phyloP scores from a whole-genome alignment of 495 filamentous ascomycete species.

The Neurospora sp. region DNA sequence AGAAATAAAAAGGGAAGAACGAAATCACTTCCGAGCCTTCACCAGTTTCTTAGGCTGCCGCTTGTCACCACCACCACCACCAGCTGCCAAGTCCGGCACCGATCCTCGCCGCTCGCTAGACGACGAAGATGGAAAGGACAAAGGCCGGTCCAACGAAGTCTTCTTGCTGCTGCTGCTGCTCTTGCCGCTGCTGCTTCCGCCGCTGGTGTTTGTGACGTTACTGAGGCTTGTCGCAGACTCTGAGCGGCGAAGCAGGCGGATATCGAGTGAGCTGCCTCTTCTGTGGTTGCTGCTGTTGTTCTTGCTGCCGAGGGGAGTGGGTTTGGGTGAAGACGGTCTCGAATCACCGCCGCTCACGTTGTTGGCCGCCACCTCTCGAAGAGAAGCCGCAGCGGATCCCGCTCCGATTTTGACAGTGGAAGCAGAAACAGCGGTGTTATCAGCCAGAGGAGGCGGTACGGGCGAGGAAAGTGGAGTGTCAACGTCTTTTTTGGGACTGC shows the following conservation, averaged over 20 bases:
- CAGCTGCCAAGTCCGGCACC: not conserved
- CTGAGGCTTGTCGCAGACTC: not conserved
- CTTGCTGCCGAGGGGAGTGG: not conserved
- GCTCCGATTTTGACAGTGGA: not conserved
- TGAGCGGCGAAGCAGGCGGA: not conserved
- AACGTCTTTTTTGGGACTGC: not conserved
- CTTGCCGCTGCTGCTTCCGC: not conserved
- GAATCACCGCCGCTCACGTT: not conserved
- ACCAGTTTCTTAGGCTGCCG: slow-evolving; percentile 19
- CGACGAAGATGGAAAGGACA: not conserved
- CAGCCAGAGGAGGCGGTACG: not conserved
- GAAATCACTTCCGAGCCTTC: slow-evolving; percentile 12
- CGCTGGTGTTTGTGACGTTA: not conserved
- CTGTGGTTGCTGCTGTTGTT: not conserved
- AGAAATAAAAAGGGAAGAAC: not conserved
- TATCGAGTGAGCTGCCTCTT: not conserved
- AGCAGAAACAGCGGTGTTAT: not conserved
- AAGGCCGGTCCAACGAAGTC: slow-evolving; percentile 5
- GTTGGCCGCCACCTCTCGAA: not conserved
- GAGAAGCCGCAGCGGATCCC: not conserved
- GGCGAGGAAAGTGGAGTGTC: not conserved
- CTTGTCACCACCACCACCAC: not conserved
- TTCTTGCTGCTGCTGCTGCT: not conserved
- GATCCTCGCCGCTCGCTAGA: not conserved
- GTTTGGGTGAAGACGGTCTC: not conserved